Percentiles rank a stretch among this genome's conserved stretches.
phyloP scores from a whole-genome alignment of 2,329 filamentous ascomycete genomes.

The Talaromyces sp. region DNA sequence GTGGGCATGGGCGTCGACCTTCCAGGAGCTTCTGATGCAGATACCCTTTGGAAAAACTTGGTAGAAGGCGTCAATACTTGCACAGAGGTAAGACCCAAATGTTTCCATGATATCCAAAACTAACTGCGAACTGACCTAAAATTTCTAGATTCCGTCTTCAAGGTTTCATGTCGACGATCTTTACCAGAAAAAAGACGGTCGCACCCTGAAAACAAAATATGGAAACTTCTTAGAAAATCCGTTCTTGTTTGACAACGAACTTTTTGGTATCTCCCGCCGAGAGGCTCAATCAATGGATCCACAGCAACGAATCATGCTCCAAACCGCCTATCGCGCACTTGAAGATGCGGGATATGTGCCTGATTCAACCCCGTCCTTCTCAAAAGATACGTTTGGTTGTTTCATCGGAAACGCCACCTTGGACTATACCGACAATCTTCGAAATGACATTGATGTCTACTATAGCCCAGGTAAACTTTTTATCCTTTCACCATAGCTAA shows the following conservation, averaged over 20 bases:
- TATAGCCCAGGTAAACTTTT: neutral
- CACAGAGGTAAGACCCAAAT: neutral
- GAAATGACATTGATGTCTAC: constrained; percentile 1
- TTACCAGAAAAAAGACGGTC: neutral
- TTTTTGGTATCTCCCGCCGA: neutral
- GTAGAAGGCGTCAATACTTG: neutral
- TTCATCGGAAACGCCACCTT: no score
- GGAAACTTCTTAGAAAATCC: neutral
- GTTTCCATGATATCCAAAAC: neutral
- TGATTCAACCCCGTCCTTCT: neutral
- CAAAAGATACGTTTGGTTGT: neutral
- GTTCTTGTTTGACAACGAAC: neutral
- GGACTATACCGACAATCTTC: neutral
- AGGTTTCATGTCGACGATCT: neutral
- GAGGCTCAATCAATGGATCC: neutral
- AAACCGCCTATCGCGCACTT: neutral
- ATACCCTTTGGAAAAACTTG: neutral
- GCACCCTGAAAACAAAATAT: neutral
- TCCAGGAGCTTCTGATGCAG: neutral
- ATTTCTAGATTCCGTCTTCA: neutral
- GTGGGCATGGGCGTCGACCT: neutral
- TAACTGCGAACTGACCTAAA: neutral
- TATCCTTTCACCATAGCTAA: no score
- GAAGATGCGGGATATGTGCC: neutral
- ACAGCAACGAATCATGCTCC: neutral